These are phyloP conservation scores for Amesomyces nigricolor DNA, from an alignment of 2,329 filamentous ascomycete species.

Conservation along the genomic window DNA sequence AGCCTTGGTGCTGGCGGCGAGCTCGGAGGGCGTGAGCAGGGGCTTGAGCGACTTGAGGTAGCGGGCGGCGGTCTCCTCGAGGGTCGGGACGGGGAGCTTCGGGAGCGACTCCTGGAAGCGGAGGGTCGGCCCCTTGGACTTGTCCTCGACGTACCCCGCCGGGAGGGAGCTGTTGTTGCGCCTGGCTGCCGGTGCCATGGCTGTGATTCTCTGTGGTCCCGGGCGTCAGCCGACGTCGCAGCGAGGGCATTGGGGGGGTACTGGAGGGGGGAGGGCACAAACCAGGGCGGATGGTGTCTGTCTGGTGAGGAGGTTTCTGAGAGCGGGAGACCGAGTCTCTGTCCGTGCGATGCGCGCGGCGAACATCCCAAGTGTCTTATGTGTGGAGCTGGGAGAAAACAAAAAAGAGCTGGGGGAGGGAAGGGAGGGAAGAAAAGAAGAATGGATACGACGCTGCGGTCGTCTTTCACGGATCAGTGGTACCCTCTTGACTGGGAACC, in stretches of 20 bases:
- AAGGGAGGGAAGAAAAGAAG: neutral
- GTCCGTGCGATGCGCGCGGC: constrained; percentile 31
- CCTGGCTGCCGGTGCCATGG: constrained; percentile 49
- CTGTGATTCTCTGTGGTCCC: constrained; percentile 29
- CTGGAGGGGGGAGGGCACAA: constrained; percentile 16
- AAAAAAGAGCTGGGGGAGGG: neutral
- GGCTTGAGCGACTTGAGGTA: constrained; percentile 78
- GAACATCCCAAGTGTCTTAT: constrained; percentile 32
- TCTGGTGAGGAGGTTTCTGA: constrained; percentile 27
- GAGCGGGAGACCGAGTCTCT: constrained; percentile 34
- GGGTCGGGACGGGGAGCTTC: constrained; percentile 69
- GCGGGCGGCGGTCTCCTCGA: constrained; percentile 73
- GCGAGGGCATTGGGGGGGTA: neutral
- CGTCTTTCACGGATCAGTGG: neutral
- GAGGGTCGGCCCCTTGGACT: constrained; percentile 72
- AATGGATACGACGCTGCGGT: neutral
- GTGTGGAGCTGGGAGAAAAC: constrained; percentile 4
- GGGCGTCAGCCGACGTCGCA: constrained; percentile 12
- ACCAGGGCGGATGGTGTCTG: constrained; percentile 27
- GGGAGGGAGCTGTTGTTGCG: constrained; percentile 55
- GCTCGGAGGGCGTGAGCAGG: constrained; percentile 63
- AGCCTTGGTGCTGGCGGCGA: constrained; percentile 69
- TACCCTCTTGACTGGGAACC: constrained; percentile 4
- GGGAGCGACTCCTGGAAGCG: constrained; percentile 84
- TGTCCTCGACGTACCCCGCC: constrained; percentile 70